A percentile compares a stretch with the other conserved stretches of the same genome.
Evolutionary conservation across 306 rosid species (phyloP).

Genomic region (Malus sieversii): DNA sequence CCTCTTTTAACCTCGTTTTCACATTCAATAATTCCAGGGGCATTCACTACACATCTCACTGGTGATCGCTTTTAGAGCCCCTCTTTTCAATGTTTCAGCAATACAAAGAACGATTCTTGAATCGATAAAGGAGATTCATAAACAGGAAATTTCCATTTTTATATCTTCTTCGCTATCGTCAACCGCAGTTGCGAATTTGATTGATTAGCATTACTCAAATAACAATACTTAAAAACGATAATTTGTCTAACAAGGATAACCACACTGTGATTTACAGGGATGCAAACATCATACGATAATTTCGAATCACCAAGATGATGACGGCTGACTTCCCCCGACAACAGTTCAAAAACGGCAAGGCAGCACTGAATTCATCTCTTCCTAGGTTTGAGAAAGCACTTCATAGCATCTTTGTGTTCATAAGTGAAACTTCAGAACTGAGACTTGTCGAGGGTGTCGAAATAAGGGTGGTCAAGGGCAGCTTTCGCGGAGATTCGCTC

Average conservation of each 20-base stretch:
- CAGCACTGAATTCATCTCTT: constrained; percentile 5
- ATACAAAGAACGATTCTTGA: no score
- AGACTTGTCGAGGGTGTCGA: constrained; percentile 85
- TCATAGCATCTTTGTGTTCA: neutral
- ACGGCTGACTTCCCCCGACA: constrained; percentile 14
- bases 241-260: neutral
- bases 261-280: neutral
- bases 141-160: no score
- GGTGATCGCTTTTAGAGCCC: no score
- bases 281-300: neutral
- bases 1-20: neutral
- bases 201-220: neutral
- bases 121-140: no score
- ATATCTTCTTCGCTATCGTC: no score
- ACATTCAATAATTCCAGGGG: neutral
- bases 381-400: neutral
- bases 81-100: no score
- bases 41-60: neutral
- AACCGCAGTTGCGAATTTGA: neutral
- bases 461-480: constrained; percentile 91
- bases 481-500: constrained; percentile 98
- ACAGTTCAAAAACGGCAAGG: neutral
- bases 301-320: constrained; percentile 69
- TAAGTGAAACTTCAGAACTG: constrained; percentile 41
- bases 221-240: neutral